Evolutionary conservation across 2,329 filamentous ascomycete species (phyloP), one percentile per base, ranked within the genome.

Genomic region (Alternaria infectoria): DNA sequence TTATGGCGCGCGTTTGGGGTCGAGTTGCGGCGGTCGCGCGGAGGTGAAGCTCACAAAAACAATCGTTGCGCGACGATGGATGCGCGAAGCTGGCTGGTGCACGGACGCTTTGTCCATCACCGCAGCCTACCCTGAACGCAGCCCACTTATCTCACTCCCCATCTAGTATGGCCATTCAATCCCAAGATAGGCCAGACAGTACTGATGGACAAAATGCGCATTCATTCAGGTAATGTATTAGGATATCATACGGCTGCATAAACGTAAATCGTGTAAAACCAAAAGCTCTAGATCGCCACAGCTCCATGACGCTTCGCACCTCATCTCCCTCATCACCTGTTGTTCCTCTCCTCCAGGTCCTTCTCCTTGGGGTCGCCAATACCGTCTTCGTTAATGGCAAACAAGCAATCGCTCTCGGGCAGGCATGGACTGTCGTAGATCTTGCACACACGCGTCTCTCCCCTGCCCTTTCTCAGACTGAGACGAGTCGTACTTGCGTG

Each of bases 351-450:
- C 77, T 98, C 95, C 78, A 95, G 81, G 75, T 99, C 96, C 85
- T 99, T 99, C 49, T 96, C 95, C 62, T 91, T 92, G 47, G 96
- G 96, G 78, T 99, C 96, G 26, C 93, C 93, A 75, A 99, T 99
- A 46, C 96, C 96, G 78, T 97, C 93, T 81, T 98, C 96, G 61
- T 93, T 93, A 79, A 99, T 99, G 50, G 96, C 95, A 82, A 99
- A 99, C 72, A 98, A 82, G 77, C 93, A 97, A 80, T 99, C 96
- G 74, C 93, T 96, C 83, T 99, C 96, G 0, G 96, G 96, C 68
- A 99, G 83, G 81, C 96, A 99, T 2, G 96, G 96, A 73, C 94
- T 98, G 82, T 99, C 96, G 78, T 99, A 99, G 66, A 99, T 99
- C 86, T 98, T 99, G 83, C 96, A 97, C 70, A 99, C 93, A 83